These are phyloP conservation scores for Schizosaccharomyces versatilis DNA, from an alignment of 1,139 yeast genomes.

Conservation along the genomic window DNA sequence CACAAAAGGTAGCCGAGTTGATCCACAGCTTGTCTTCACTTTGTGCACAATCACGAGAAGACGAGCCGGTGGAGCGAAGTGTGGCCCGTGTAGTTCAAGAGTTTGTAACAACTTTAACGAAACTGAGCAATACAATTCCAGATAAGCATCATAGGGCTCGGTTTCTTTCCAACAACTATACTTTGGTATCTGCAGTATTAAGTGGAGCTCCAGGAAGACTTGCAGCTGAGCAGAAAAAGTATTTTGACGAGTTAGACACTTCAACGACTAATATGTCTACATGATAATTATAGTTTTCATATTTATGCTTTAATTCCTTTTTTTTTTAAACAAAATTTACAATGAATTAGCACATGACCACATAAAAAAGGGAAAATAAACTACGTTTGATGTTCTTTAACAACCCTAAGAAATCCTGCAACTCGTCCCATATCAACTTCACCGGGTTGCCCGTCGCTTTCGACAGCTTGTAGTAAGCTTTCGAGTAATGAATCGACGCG, in stretches of 20 bases:
- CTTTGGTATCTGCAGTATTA: conserved; percentile 23
- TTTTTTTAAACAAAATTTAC: background rate
- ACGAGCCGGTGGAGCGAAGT: conserved; percentile 55
- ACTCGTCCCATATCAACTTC: conserved; percentile 37
- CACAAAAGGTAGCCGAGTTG: conserved; percentile 61
- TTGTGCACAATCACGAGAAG: conserved; percentile 17
- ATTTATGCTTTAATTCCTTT: background rate
- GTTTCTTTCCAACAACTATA: conserved; percentile 57
- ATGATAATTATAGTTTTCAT: too few species aligned
- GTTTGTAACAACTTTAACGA: conserved; percentile 57
- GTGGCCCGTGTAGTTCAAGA: conserved; percentile 51
- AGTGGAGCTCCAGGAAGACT: conserved; percentile 1
- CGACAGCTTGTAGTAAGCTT: conserved; percentile 76
- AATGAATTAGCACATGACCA: background rate
- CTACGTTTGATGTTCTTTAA: conserved; percentile 1
- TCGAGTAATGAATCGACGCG: conserved; percentile 69
- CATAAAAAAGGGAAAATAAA: background rate
- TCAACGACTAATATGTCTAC: background rate
- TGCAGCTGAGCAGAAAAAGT: background rate
- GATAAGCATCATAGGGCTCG: conserved; percentile 37
- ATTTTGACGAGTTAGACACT: background rate
- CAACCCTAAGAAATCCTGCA: conserved; percentile 21
- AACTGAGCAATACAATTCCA: conserved; percentile 26
- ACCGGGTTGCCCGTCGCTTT: conserved; percentile 38
- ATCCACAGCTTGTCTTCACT: conserved; percentile 51